Conservation (phyloP, 306 rosid species). For the Prunus campanulata region DNA sequence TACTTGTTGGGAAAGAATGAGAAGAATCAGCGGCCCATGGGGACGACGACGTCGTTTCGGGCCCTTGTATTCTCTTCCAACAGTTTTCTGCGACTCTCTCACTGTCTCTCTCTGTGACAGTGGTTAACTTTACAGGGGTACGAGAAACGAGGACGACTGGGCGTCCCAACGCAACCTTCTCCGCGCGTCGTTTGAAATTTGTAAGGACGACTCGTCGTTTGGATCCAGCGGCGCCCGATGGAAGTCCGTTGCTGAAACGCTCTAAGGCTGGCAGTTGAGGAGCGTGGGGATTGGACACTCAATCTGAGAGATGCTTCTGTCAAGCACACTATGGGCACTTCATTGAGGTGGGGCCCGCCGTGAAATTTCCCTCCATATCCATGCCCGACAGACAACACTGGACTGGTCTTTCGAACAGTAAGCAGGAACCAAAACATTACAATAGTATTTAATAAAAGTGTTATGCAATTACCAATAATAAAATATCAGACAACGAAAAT, state of each 20-base stretch:
- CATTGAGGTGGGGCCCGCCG: slow-evolving; percentile 20
- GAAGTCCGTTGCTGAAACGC: background rate
- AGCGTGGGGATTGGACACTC: background rate
- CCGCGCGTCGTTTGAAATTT: background rate
- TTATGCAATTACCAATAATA: background rate
- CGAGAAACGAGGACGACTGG: slow-evolving; percentile 1
- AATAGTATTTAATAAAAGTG: background rate
- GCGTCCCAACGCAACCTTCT: background rate
- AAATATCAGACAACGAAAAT: slow-evolving; percentile 1
- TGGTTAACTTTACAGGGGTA: slow-evolving; percentile 9
- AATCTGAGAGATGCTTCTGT: slow-evolving; percentile 24
- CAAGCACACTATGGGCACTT: slow-evolving; percentile 19
- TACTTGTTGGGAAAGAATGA: background rate
- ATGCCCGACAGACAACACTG: background rate
- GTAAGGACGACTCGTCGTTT: background rate
- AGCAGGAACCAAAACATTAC: background rate
- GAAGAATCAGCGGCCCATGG: background rate
- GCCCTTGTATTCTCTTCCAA: background rate
- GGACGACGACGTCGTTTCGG: slow-evolving; percentile 7
- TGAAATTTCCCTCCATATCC: slow-evolving; percentile 30
- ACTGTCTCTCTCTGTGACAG: background rate
- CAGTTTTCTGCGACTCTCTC: background rate
- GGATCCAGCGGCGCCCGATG: background rate
- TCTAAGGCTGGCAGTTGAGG: background rate
- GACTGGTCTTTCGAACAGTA: background rate